Evolutionary conservation across 805 yeast species (phyloP).

Genomic region (Metschnikowia cubensis): DNA sequence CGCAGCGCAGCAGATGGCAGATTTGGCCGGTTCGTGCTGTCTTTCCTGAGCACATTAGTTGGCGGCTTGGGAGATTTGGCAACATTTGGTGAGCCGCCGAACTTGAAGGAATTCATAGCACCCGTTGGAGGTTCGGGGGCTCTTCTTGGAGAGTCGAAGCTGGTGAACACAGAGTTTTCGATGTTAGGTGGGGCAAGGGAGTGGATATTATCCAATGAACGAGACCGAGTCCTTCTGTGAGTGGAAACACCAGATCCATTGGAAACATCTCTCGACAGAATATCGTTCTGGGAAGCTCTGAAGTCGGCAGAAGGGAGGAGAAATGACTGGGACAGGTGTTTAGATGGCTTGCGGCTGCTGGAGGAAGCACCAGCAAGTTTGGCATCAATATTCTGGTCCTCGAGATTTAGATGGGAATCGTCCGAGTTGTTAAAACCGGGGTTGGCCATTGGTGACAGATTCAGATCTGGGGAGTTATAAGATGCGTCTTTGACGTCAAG

Average conservation of each 20-base stretch:
- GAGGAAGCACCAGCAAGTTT: background rate
- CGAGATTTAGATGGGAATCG: conserved; percentile 8
- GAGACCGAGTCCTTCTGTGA: conserved; percentile 49
- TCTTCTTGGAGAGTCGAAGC: conserved; percentile 62
- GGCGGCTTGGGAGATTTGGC: background rate
- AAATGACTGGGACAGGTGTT: conserved; percentile 16
- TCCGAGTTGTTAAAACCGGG: conserved; percentile 19
- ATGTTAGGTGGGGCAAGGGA: background rate
- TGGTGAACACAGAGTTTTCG: conserved; percentile 9
- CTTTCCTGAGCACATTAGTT: conserved; percentile 8
- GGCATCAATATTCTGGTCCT: conserved; percentile 1
- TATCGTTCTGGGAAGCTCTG: background rate
- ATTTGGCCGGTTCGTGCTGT: conserved; percentile 14
- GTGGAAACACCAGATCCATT: conserved; percentile 4
- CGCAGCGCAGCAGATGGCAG: conserved; percentile 22
- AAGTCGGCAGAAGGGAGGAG: conserved; percentile 43
- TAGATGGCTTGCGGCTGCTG: conserved; percentile 8
- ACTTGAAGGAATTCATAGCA: conserved; percentile 31
- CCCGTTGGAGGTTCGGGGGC: conserved; percentile 65
- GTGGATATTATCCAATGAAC: conserved; percentile 43
- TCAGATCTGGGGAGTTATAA: conserved; percentile 12
- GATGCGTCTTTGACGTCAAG: background rate
- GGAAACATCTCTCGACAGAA: conserved; percentile 2
- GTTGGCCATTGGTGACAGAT: conserved; percentile 9
- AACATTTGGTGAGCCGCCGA: conserved; percentile 24